Evolutionary conservation across 2,329 filamentous ascomycete species (phyloP).

Genomic region (Endoconidiophora polonica): DNA sequence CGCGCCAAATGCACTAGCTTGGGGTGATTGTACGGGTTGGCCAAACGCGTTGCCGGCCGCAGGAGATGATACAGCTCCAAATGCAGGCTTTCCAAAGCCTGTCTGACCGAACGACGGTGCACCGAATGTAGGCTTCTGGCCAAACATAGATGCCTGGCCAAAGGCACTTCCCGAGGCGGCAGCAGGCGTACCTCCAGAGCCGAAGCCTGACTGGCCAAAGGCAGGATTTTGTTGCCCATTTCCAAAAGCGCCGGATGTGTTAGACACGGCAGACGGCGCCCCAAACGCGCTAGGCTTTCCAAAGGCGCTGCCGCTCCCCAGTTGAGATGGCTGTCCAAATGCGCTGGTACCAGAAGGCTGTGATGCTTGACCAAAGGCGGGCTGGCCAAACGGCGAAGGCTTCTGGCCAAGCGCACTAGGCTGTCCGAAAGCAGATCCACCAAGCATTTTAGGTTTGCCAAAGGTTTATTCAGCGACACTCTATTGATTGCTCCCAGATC

Average conservation of each 20-base stretch:
- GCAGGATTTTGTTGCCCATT: neutral
- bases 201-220: slow-evolving; percentile 5
- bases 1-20: slow-evolving; percentile 14
- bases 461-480: slow-evolving; percentile 15
- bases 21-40: slow-evolving; percentile 22
- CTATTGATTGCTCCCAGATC: too few species aligned
- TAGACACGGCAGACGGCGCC: neutral
- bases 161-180: slow-evolving; percentile 13
- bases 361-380: slow-evolving; percentile 24
- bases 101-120: slow-evolving; percentile 9
- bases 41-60: slow-evolving; percentile 19
- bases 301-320: slow-evolving; percentile 18
- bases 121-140: slow-evolving; percentile 24
- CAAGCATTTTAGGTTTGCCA: slow-evolving; percentile 22
- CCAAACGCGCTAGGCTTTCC: slow-evolving; percentile 16
- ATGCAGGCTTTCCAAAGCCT: slow-evolving; percentile 9
- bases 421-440: slow-evolving; percentile 19
- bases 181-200: neutral
- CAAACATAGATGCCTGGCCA: slow-evolving; percentile 17
- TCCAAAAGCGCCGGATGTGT: slow-evolving; percentile 6
- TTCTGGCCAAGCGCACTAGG: slow-evolving; percentile 28
- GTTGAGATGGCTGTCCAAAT: slow-evolving; percentile 22
- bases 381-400: slow-evolving; percentile 19
- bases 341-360: slow-evolving; percentile 22
- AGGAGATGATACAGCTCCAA: slow-evolving; percentile 3